Percentiles rank a stretch among this genome's conserved stretches.
Evolutionary conservation across 257 asterid species (phyloP).

Genomic region (Lantana camara): DNA sequence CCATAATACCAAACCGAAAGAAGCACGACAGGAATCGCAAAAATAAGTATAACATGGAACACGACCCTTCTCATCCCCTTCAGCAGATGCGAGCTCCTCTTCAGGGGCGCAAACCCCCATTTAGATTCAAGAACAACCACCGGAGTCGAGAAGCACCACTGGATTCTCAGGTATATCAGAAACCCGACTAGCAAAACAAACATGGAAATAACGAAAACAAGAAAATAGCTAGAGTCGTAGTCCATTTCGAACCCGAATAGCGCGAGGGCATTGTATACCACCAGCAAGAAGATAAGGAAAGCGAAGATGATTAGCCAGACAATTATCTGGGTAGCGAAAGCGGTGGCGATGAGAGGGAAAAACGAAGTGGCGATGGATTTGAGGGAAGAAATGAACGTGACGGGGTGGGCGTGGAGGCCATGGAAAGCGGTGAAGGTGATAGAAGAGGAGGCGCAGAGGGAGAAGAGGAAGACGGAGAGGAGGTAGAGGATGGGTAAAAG

Average conservation of each 20-base stretch:
- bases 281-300: conserved; percentile 1
- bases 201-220: conserved; percentile 8
- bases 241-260: conserved; percentile 39
- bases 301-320: neutral
- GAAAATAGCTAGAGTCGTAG: conserved; percentile 17
- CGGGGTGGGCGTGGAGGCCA: conserved; percentile 59
- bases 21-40: conserved; percentile 23
- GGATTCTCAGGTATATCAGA: conserved; percentile 38
- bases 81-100: conserved; percentile 57
- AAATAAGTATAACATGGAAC: conserved; percentile 30
- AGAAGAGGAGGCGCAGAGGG: conserved; percentile 47
- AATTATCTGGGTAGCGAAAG: conserved; percentile 16
- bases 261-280: conserved; percentile 14
- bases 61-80: conserved; percentile 53
- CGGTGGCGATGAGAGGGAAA: conserved; percentile 42
- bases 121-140: conserved; percentile 64
- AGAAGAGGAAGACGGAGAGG: conserved; percentile 29
- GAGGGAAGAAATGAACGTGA: conserved; percentile 45
- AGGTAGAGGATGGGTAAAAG: conserved; percentile 30
- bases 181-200: conserved; percentile 11
- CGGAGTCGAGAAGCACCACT: conserved; percentile 49
- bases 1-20: conserved; percentile 32
- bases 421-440: conserved; percentile 60
- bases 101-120: conserved; percentile 63
- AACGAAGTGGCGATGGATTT: conserved; percentile 47